These are phyloP conservation scores for Parietaria judaica DNA, from an alignment of 306 rosid genomes.

Conservation along the genomic window DNA sequence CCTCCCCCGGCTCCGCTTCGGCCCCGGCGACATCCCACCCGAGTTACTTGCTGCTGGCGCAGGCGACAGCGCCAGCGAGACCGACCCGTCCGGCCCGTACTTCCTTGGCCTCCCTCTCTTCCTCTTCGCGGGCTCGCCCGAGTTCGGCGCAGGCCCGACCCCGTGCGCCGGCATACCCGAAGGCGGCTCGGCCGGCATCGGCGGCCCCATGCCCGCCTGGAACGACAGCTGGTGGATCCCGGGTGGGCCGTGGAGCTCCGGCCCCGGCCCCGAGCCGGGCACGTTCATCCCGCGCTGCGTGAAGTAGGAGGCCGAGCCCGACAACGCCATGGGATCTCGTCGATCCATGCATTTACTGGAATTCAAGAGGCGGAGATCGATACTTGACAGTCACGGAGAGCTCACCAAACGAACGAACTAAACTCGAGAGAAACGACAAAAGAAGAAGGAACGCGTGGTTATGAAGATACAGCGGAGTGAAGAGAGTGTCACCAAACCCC, in stretches of 20 bases:
- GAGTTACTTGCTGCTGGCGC: slow-evolving; percentile 37
- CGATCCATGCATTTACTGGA: slow-evolving; percentile 90
- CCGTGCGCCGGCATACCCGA: slow-evolving; percentile 52
- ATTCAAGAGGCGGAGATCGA: no score
- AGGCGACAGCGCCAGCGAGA: slow-evolving; percentile 70
- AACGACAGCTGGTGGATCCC: slow-evolving; percentile 44
- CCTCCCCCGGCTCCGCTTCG: slow-evolving; percentile 79
- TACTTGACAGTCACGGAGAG: slow-evolving; percentile 13
- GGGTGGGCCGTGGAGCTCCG: slow-evolving; percentile 53
- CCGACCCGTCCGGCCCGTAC: slow-evolving; percentile 77
- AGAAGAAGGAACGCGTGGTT: slow-evolving; percentile 25
- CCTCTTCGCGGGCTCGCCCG: slow-evolving; percentile 60
- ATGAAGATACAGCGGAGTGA: slow-evolving; percentile 45
- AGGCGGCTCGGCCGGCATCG: slow-evolving; percentile 54
- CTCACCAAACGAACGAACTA: slow-evolving; percentile 42
- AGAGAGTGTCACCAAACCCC: slow-evolving; percentile 49
- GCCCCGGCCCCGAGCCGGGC: slow-evolving; percentile 47
- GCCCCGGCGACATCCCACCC: slow-evolving; percentile 30
- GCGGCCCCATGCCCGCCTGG: slow-evolving; percentile 56
- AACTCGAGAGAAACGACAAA: slow-evolving; percentile 23
- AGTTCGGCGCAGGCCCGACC: slow-evolving; percentile 36
- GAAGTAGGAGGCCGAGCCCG: slow-evolving; percentile 73
- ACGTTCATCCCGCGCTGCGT: slow-evolving; percentile 58
- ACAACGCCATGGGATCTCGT: slow-evolving; percentile 70
- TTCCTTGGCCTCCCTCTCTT: slow-evolving; percentile 95